A percentile compares a stretch with the other conserved stretches of the same genome.
phyloP scores from a whole-genome alignment of 1,284 basidiomycete species.

The Neolentinus lepideus region DNA sequence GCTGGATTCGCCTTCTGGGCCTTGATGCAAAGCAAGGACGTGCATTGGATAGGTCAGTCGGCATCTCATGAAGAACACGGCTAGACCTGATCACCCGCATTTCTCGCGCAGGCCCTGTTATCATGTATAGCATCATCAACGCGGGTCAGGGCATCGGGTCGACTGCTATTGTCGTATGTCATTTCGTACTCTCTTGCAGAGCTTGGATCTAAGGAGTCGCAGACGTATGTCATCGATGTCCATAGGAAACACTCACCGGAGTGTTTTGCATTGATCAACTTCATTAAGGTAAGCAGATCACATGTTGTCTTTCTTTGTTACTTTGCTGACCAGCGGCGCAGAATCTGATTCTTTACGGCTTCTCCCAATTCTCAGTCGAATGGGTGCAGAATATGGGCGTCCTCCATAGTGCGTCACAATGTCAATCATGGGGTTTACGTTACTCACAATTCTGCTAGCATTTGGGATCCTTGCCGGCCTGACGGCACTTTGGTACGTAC shows the following conservation, averaged over 20 bases:
- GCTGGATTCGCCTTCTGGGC: conserved; percentile 1
- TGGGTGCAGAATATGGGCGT: conserved; percentile 1
- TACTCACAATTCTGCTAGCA: not conserved
- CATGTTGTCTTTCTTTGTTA: not conserved
- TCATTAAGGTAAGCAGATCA: conserved; percentile 1
- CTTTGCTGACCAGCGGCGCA: not conserved
- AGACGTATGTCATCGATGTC: conserved; percentile 2
- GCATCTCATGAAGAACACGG: not conserved
- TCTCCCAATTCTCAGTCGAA: not conserved
- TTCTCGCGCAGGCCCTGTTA: not conserved
- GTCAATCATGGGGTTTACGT: not conserved
- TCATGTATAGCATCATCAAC: conserved; percentile 1
- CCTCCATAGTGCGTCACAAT: not conserved
- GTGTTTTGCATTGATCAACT: conserved; percentile 1
- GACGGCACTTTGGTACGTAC: not conserved
- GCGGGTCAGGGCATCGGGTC: conserved; percentile 1
- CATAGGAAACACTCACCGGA: not conserved
- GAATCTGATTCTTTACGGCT: conserved; percentile 1
- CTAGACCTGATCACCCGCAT: not conserved
- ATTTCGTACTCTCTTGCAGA: not conserved
- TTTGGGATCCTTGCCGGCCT: conserved; percentile 1
- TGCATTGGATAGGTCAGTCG: not conserved
- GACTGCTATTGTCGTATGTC: not conserved
- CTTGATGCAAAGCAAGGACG: conserved; percentile 1
- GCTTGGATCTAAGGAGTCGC: not conserved